Percentiles rank a stretch among this genome's conserved stretches.
Conservation (phyloP, 1,139 yeast genomes). For the Hanseniaspora sp. region DNA sequence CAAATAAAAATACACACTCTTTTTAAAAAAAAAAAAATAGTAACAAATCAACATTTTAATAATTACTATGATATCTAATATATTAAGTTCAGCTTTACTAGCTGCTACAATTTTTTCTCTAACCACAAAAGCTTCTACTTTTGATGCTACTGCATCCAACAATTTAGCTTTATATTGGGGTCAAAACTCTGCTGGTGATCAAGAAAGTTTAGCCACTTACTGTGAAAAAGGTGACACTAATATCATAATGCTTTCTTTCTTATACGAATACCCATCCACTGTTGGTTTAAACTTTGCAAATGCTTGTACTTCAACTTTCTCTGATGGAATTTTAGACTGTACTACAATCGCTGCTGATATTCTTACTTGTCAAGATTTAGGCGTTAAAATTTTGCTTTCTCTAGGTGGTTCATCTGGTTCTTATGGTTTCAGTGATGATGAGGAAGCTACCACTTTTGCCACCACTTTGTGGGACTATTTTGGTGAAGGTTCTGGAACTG, state of each 20-base stretch:
- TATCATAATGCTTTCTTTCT: slow-evolving; percentile 60
- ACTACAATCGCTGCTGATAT: slow-evolving; percentile 63
- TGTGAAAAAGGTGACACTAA: slow-evolving; percentile 63
- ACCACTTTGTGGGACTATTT: slow-evolving; percentile 70
- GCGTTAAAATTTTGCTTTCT: slow-evolving; percentile 68
- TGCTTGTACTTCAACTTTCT: slow-evolving; percentile 46
- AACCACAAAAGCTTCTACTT: slow-evolving; percentile 25
- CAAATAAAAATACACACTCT: too few species aligned
- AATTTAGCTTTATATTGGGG: slow-evolving; percentile 88
- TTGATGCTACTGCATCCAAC: slow-evolving; percentile 38
- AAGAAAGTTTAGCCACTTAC: slow-evolving; percentile 51
- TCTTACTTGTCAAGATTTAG: slow-evolving; percentile 65
- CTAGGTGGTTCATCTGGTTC: slow-evolving; percentile 79
- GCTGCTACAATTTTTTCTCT: neutral
- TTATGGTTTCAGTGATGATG: slow-evolving; percentile 59
- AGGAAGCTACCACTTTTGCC: slow-evolving; percentile 60
- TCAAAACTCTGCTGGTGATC: slow-evolving; percentile 71
- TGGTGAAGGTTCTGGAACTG: slow-evolving; percentile 56
- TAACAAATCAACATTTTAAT: neutral
- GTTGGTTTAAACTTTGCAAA: slow-evolving; percentile 57
- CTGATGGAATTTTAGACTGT: slow-evolving; percentile 51
- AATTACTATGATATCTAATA: neutral
- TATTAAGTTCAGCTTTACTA: neutral
- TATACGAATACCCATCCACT: slow-evolving; percentile 47
- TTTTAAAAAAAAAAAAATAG: neutral